These are phyloP conservation scores for Prunella vulgaris DNA, from an alignment of 257 asterid genomes.

Conservation along the genomic window DNA sequence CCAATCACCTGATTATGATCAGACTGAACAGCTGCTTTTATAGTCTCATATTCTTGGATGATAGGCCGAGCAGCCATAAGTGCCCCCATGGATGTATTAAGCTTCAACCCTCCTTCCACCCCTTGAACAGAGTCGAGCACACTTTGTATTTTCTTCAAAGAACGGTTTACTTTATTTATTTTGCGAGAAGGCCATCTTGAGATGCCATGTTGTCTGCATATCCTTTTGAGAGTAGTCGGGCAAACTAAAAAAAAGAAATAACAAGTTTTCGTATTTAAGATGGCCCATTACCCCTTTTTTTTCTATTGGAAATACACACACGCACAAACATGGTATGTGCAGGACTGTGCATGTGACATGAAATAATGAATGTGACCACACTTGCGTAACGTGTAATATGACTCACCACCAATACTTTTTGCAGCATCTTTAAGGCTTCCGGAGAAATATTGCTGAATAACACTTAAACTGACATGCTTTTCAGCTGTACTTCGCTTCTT, in stretches of 20 bases:
- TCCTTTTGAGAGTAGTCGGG: slow-evolving; percentile 87
- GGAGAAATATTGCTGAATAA: slow-evolving; percentile 76
- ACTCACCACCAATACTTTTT: slow-evolving; percentile 91
- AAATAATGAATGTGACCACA: not conserved
- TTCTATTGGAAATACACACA: not conserved
- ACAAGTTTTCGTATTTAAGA: not conserved
- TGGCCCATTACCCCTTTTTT: not conserved
- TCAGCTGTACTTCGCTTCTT: slow-evolving; percentile 77
- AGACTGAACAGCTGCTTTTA: slow-evolving; percentile 15
- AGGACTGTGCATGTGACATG: not conserved
- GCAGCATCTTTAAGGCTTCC: slow-evolving; percentile 98
- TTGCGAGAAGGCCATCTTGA: slow-evolving; percentile 93
- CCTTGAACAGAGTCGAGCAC: slow-evolving; percentile 85
- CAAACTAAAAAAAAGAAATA: slow-evolving; percentile 51
- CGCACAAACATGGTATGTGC: not conserved
- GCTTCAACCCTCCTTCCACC: slow-evolving; percentile 67
- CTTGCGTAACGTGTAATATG: not conserved
- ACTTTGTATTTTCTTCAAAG: slow-evolving; percentile 63
- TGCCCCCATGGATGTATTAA: slow-evolving; percentile 52
- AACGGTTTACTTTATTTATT: slow-evolving; percentile 81
- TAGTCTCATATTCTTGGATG: slow-evolving; percentile 35
- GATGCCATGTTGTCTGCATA: slow-evolving; percentile 87
- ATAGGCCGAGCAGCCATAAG: slow-evolving; percentile 44
- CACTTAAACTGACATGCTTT: slow-evolving; percentile 79
- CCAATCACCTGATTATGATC: slow-evolving; percentile 13